Evolutionary conservation across 225 moss, liverwort and hornwort species (phyloP), one percentile per base, ranked within the genome.

Genomic region (Pseudisothecium myosuroides): DNA sequence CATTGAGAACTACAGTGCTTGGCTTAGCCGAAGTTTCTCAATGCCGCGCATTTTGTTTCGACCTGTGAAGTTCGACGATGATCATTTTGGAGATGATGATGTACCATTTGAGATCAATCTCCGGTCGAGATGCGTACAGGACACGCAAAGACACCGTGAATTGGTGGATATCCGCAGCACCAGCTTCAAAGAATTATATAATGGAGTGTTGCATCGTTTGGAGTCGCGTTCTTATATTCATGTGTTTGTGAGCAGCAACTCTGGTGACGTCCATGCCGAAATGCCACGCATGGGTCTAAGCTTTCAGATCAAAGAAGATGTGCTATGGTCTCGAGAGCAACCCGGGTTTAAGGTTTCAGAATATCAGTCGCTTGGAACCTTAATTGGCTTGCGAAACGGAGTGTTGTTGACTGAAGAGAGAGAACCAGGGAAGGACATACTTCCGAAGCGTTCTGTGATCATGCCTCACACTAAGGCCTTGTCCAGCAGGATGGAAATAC

Each of bases 141-240:
- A 90, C 37, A 60, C 11, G 5, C 55, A 37, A 52, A 52, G 67
- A 62, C 23, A 39, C 55, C 84, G 88, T 2, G 1, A 76, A 19
- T 54, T 92, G 76, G 88, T 92, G 52, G 90, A 92, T 76, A 59
- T 90, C 31, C 66, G 82, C 61, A 92, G 92, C 81, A 21, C n/a
- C 8, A 92, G 87, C 85, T 89, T 92, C 87, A 47, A n/a, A 15
- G 67, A 84, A 62, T 9, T 90, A 6, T 52, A 92, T 13, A 52
- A 55, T 16, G 39, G 24, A 81, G 85, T 87, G 62, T 68, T 92
- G 1, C 65, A 60, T 85, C 87, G 92, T 39, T 59, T 92, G 66
- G 92, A 92, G 75, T 19, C 27, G 17, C 11, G 22, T 39, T 34
- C 50, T 34, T 90, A 39, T 52, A 75, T 92, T 37, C 89, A 92